Conservation (phyloP, 2,329 filamentous ascomycete genomes). For the Plectosphaerella sp. region DNA sequence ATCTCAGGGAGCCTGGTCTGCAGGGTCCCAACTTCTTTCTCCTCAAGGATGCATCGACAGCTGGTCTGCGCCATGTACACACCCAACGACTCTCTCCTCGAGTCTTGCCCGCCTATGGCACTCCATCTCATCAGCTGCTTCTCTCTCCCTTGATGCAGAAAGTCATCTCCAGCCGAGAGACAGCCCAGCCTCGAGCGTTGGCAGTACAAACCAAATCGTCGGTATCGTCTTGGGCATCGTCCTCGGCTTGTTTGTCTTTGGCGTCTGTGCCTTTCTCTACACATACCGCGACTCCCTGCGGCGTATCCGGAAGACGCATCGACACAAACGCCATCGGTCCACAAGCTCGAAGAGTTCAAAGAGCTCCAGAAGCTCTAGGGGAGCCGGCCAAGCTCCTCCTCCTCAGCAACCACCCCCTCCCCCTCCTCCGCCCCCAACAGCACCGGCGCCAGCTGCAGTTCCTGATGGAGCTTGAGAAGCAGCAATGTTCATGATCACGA, state of each 20-base stretch:
- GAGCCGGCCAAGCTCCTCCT: slow-evolving; percentile 2
- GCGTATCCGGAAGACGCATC: slow-evolving; percentile 12
- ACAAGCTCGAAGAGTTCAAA: slow-evolving; percentile 24
- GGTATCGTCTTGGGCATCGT: slow-evolving; percentile 37
- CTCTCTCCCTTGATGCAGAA: background rate
- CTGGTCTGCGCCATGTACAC: background rate
- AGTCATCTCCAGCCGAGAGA: background rate
- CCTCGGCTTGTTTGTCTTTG: slow-evolving; percentile 33
- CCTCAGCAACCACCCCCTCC: background rate
- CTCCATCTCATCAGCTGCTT: background rate
- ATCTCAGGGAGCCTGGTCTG: background rate
- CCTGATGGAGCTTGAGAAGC: no score
- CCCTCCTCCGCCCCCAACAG: no score
- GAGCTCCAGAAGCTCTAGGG: slow-evolving; percentile 28
- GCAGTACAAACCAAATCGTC: slow-evolving; percentile 35
- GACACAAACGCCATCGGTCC: slow-evolving; percentile 17
- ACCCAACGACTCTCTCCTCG: background rate
- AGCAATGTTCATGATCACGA: no score
- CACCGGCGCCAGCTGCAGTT: no score
- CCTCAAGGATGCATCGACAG: background rate
- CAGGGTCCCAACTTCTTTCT: background rate
- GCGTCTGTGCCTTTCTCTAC: slow-evolving; percentile 30
- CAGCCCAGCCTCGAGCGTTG: background rate
- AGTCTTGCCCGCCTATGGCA: background rate
- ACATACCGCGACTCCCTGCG: slow-evolving; percentile 33